Conservation (phyloP, 2,329 filamentous ascomycete species). For the Colletotrichum shisoi region DNA sequence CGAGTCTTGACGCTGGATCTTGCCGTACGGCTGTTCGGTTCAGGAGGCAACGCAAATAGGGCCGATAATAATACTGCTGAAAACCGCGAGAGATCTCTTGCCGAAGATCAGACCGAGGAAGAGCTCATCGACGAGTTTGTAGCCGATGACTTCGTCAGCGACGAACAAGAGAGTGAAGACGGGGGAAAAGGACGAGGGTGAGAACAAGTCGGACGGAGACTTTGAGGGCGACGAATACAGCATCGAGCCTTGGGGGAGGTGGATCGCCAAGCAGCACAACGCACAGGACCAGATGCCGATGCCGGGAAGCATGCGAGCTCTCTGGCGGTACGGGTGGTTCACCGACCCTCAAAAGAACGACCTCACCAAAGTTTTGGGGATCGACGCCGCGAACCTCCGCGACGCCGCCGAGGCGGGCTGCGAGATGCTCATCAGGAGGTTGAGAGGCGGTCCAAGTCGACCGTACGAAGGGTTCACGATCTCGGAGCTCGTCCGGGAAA, state of each 20-base stretch:
- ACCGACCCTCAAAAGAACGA: not conserved
- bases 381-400: not conserved
- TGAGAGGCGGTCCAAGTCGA: not conserved
- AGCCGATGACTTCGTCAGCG: not conserved
- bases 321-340: constrained; percentile 19
- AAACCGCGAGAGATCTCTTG: too few relatives aligned
- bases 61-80: accelerated
- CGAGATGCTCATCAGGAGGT: constrained; percentile 5
- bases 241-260: not conserved
- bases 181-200: not conserved
- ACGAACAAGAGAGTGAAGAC: not conserved
- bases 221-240: not conserved
- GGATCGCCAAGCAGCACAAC: constrained; percentile 1
- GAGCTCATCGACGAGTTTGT: not conserved
- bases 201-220: too few relatives aligned
- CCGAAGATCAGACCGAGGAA: not conserved
- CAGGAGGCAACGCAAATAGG: not conserved
- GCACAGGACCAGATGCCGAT: constrained; percentile 25
- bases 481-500: constrained; percentile 3
- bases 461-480: constrained; percentile 2
- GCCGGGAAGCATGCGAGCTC: constrained; percentile 16
- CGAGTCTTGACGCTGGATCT: constrained; percentile 20
- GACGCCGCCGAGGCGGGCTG: constrained; percentile 2
- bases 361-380: not conserved
- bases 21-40: constrained; percentile 4